Percentiles rank a stretch among this genome's conserved stretches.
Evolutionary conservation across 192 early-diverging fungal genomes (phyloP).

Genomic region (Entophlyctis luteolus): DNA sequence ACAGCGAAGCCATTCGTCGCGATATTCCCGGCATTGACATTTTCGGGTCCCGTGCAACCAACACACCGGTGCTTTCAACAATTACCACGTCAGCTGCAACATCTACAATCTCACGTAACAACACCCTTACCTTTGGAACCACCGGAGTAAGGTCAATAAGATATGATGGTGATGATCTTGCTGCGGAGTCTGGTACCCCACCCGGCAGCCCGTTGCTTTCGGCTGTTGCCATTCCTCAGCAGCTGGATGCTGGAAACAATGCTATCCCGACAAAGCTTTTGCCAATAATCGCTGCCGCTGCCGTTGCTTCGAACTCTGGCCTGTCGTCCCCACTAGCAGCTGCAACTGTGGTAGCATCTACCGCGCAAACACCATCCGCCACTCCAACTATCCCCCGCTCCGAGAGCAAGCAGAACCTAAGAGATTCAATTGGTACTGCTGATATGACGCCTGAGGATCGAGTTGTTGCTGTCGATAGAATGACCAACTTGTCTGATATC

Average conservation of each 20-base stretch:
- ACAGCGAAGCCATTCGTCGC: conserved; percentile 25
- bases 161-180: too few species aligned
- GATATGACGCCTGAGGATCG: conserved; percentile 11
- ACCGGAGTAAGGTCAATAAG: too few species aligned
- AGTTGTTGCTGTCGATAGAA: conserved; percentile 4
- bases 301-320: background rate
- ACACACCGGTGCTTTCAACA: conserved; percentile 5
- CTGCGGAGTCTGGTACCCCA: too few species aligned
- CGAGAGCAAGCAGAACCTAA: background rate
- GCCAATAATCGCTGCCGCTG: conserved; percentile 1
- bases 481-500: conserved; percentile 10
- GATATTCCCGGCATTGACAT: conserved; percentile 31
- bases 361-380: background rate
- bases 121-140: too few species aligned
- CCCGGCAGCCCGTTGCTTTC: too few species aligned
- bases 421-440: background rate
- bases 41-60: too few species aligned
- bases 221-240: background rate
- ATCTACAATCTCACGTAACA: too few species aligned
- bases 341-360: background rate
- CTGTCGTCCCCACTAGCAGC: too few species aligned
- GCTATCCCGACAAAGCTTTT: background rate
- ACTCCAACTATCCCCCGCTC: background rate
- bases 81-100: background rate
- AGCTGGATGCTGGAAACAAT: too few species aligned